Evolutionary conservation across 345 rosid species (phyloP).

Genomic region (Dimocarpus longan): DNA sequence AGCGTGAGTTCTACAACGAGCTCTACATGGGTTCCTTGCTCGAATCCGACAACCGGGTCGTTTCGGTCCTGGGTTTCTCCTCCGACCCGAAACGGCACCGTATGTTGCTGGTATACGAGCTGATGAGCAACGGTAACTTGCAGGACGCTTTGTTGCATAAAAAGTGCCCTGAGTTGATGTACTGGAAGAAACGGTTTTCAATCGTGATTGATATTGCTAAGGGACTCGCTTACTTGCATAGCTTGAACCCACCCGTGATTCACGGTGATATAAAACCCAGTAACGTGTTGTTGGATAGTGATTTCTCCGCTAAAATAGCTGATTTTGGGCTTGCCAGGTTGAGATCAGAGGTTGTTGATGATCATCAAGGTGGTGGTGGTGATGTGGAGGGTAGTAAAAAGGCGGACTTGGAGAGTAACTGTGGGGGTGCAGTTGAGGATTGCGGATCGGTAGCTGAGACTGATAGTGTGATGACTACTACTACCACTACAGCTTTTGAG

Average conservation of each 20-base stretch:
- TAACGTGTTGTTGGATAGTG: conserved; percentile 69
- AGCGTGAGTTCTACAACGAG: conserved; percentile 95
- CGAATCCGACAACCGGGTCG: conserved; percentile 48
- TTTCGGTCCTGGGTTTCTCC: conserved; percentile 82
- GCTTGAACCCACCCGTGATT: conserved; percentile 69
- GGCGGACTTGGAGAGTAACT: conserved; percentile 39
- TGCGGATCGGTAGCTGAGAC: conserved; percentile 67
- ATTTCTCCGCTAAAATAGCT: conserved; percentile 69
- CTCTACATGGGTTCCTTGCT: conserved; percentile 73
- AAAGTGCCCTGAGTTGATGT: conserved; percentile 63
- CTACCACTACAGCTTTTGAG: conserved; percentile 60
- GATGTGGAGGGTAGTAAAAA: conserved; percentile 37
- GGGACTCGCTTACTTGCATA: conserved; percentile 74
- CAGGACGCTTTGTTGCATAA: conserved; percentile 84
- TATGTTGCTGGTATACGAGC: conserved; percentile 76
- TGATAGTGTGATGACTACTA: conserved; percentile 72
- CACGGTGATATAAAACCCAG: conserved; percentile 95
- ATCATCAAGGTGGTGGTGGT: conserved; percentile 7
- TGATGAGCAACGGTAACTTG: conserved; percentile 81
- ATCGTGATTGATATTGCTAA: conserved; percentile 64
- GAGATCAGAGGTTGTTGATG: conserved; percentile 45
- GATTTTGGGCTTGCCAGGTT: conserved; percentile 90
- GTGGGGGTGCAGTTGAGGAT: conserved; percentile 48
- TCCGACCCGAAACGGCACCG: conserved; percentile 61
- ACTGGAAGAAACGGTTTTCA: conserved; percentile 63